Evolutionary conservation across 2,329 filamentous ascomycete species (phyloP).

Genomic region (Ophiostoma piceae): DNA sequence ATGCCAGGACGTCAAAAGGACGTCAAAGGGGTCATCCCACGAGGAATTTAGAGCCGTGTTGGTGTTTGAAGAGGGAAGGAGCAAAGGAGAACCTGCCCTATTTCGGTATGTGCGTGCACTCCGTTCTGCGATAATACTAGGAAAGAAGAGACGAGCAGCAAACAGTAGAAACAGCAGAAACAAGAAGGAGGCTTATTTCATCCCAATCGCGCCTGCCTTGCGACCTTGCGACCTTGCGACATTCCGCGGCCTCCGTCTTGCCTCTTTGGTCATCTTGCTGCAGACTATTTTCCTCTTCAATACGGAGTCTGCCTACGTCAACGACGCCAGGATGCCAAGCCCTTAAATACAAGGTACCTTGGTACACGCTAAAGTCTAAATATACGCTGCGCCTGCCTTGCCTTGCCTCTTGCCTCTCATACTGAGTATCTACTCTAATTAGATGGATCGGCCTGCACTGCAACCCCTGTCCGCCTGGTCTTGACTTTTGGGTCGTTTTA

Average conservation of each 20-base stretch:
- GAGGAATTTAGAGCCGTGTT: background rate
- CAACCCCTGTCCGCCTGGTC: background rate
- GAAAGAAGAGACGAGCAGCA: background rate
- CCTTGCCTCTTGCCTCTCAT: too few species aligned
- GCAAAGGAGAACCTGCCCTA: background rate
- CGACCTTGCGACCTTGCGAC: constrained; percentile 15
- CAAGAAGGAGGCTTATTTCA: constrained; percentile 8
- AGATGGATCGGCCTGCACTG: background rate
- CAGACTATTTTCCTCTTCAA: background rate
- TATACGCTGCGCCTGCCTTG: too few species aligned
- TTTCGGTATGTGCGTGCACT: background rate
- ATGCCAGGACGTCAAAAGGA: background rate
- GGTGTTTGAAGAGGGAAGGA: background rate
- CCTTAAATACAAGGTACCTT: background rate
- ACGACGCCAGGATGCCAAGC: background rate
- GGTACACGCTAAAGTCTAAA: background rate
- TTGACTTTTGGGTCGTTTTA: background rate
- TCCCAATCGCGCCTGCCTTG: constrained; percentile 7
- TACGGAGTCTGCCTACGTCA: constrained; percentile 9
- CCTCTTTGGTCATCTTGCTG: background rate
- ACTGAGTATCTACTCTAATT: background rate
- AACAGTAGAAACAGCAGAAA: background rate
- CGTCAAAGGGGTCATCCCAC: background rate
- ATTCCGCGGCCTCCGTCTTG: constrained; percentile 12
- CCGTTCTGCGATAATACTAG: background rate